These are phyloP conservation scores for Digitaria exilis DNA, from an alignment of 202 grass and related monocot species.

Conservation along the genomic window DNA sequence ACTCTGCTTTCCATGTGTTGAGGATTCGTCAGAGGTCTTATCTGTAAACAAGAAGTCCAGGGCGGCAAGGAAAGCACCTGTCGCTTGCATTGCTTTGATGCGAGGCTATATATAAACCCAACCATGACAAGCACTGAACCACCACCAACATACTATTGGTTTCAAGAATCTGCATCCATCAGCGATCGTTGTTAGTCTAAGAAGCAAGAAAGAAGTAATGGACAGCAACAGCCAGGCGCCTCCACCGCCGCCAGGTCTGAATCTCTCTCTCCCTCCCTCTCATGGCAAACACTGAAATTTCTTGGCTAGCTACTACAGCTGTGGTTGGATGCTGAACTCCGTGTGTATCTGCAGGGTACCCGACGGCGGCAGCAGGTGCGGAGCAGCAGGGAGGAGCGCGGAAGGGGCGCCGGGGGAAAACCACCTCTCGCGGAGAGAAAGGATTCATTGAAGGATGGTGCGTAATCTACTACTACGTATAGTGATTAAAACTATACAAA, in stretches of 20 bases:
- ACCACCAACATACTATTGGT: neutral
- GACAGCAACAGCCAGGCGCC: constrained; percentile 44
- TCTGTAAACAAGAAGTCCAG: neutral
- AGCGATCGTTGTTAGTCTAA: neutral
- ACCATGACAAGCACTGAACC: neutral
- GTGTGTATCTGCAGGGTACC: constrained; percentile 61
- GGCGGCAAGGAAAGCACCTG: neutral
- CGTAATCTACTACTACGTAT: neutral
- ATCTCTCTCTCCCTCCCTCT: too few species aligned
- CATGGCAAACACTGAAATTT: neutral
- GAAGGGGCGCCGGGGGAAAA: constrained; percentile 39
- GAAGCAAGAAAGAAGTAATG: neutral
- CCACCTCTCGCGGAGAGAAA: constrained; percentile 66
- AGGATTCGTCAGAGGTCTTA: neutral
- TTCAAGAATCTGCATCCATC: neutral
- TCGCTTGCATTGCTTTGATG: neutral
- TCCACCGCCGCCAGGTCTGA: constrained; percentile 43
- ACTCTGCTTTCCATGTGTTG: neutral
- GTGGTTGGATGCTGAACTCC: neutral
- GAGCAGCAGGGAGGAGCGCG: constrained; percentile 49
- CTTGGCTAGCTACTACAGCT: neutral
- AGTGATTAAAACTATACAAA: neutral
- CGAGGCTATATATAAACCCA: constrained; percentile 36
- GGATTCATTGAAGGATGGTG: constrained; percentile 94
- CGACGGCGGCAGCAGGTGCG: constrained; percentile 39